Evolutionary conservation across 2,329 filamentous ascomycete species (phyloP).

Genomic region (Fusarium abutilonis): DNA sequence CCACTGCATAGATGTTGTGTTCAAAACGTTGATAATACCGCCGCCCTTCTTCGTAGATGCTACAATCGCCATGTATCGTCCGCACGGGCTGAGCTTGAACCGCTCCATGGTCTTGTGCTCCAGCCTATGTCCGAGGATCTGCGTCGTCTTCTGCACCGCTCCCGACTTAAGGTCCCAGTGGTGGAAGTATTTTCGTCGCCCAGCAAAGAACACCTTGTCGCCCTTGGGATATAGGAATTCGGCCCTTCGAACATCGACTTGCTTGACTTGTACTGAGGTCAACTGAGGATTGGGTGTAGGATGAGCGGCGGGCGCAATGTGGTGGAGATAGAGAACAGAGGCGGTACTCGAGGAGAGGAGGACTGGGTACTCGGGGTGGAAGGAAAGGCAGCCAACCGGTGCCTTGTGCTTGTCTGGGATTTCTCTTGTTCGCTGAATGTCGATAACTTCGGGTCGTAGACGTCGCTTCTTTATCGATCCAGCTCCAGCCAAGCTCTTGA

Average conservation of each 20-base stretch:
- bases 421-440: conserved; percentile 90
- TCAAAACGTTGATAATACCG: conserved; percentile 86
- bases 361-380: conserved; percentile 89
- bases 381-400: conserved; percentile 82
- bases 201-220: conserved; percentile 86
- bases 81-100: conserved; percentile 88
- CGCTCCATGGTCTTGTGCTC: conserved; percentile 92
- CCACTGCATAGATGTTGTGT: conserved; percentile 86
- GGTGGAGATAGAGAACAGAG: conserved; percentile 87
- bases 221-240: conserved; percentile 79
- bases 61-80: conserved; percentile 83
- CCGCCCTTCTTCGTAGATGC: conserved; percentile 85
- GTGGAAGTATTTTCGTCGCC: conserved; percentile 90
- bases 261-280: conserved; percentile 86
- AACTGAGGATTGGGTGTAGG: conserved; percentile 87
- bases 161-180: conserved; percentile 90
- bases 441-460: conserved; percentile 85
- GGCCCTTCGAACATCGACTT: conserved; percentile 84
- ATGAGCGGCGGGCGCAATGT: conserved; percentile 79
- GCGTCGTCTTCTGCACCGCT: conserved; percentile 80
- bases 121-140: conserved; percentile 77
- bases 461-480: conserved; percentile 70
- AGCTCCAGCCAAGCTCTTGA: conserved; percentile 69
- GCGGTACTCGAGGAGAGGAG: conserved; percentile 89
- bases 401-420: conserved; percentile 82